A percentile compares a stretch with the other conserved stretches of the same genome.
Conservation (phyloP, 2,329 filamentous ascomycete genomes). For the Annulohypoxylon truncatum region DNA sequence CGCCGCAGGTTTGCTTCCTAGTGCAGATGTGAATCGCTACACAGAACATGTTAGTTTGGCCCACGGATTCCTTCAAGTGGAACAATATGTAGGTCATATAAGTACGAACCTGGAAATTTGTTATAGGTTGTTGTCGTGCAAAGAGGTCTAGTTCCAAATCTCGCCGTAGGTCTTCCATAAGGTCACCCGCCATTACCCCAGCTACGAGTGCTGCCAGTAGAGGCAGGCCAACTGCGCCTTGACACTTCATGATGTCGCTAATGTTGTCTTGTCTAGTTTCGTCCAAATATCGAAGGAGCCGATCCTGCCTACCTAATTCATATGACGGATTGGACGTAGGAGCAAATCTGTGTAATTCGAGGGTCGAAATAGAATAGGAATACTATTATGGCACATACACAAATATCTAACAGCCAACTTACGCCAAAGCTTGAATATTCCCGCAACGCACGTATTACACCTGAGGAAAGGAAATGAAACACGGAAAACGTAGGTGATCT, state of each 20-base stretch:
- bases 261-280: not conserved
- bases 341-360: not conserved
- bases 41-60: conserved; percentile 4
- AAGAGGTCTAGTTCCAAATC: conserved; percentile 54
- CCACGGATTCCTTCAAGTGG: not conserved
- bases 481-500: conserved; percentile 12
- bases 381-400: not conserved
- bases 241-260: conserved; percentile 27
- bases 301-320: not conserved
- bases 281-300: not conserved
- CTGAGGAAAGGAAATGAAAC: conserved; percentile 26
- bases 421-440: not conserved
- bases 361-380: not conserved
- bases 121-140: conserved; percentile 47
- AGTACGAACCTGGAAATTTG: conserved; percentile 53
- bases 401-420: not conserved
- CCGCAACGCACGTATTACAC: conserved; percentile 11
- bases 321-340: not conserved
- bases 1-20: conserved; percentile 55
- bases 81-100: not conserved
- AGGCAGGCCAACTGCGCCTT: conserved; percentile 22
- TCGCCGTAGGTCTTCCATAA: conserved; percentile 49
- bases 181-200: conserved; percentile 36
- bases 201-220: conserved; percentile 34
- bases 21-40: conserved; percentile 53